phyloP scores from a whole-genome alignment of 768 basidiomycete species.

The Russula earlei region DNA sequence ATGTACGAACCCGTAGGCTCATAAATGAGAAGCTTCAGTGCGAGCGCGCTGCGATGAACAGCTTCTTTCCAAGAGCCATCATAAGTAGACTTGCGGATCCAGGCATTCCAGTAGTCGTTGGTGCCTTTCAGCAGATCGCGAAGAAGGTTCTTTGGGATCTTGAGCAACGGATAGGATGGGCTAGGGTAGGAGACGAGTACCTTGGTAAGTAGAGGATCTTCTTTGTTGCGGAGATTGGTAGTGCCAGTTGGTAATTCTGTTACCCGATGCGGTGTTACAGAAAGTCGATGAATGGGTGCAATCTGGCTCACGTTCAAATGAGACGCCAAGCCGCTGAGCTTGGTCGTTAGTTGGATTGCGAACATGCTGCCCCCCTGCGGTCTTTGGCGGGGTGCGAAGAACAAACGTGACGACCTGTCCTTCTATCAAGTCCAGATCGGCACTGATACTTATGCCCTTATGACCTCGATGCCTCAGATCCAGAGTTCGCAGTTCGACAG shows the following conservation, averaged over 20 bases:
- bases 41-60: slow-evolving; percentile 87
- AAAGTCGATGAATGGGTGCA: background rate
- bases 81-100: slow-evolving; percentile 87
- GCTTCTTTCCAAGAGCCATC: slow-evolving; percentile 93
- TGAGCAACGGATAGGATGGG: background rate
- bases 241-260: slow-evolving; percentile 37
- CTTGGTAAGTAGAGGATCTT: slow-evolving; percentile 68
- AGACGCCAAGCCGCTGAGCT: slow-evolving; percentile 38
- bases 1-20: slow-evolving; percentile 64
- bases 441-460: slow-evolving; percentile 53
- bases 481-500: slow-evolving; percentile 47
- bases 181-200: slow-evolving; percentile 25
- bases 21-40: slow-evolving; percentile 85
- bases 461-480: slow-evolving; percentile 67
- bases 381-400: slow-evolving; percentile 58
- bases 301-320: slow-evolving; percentile 32
- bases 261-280: background rate
- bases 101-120: slow-evolving; percentile 74
- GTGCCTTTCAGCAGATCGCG: slow-evolving; percentile 56
- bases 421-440: slow-evolving; percentile 57
- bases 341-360: slow-evolving; percentile 31
- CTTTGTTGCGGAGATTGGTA: slow-evolving; percentile 38
- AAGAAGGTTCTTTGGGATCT: slow-evolving; percentile 39
- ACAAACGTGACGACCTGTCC: slow-evolving; percentile 90
- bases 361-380: slow-evolving; percentile 20